A percentile compares a stretch with the other conserved stretches of the same genome.
Conservation (phyloP, 495 filamentous ascomycete genomes). For the Darksidea phi region DNA sequence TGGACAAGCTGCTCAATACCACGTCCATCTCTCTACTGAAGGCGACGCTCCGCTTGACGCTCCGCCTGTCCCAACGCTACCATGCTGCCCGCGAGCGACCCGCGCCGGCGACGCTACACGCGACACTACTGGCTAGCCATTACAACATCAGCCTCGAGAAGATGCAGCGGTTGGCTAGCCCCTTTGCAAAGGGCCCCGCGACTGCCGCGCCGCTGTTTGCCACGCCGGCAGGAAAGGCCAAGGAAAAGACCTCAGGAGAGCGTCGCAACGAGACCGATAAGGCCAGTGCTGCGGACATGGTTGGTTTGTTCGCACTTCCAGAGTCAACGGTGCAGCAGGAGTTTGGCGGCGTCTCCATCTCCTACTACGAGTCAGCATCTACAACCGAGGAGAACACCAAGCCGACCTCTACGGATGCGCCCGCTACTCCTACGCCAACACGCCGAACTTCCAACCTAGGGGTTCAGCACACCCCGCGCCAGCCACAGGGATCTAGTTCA, state of each 20-base stretch:
- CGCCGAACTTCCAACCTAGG: conserved; percentile 42
- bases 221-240: conserved; percentile 59
- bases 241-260: conserved; percentile 62
- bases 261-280: conserved; percentile 48
- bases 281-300: conserved; percentile 74
- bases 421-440: conserved; percentile 54
- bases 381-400: conserved; percentile 17
- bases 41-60: conserved; percentile 69
- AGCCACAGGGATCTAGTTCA: conserved; percentile 48
- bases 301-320: conserved; percentile 62
- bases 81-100: conserved; percentile 78
- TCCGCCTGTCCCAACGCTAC: conserved; percentile 86
- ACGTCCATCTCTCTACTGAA: conserved; percentile 75
- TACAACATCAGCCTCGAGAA: conserved; percentile 94
- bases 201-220: conserved; percentile 43
- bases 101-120: conserved; percentile 61
- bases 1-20: conserved; percentile 84
- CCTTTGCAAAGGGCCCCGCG: conserved; percentile 69
- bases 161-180: conserved; percentile 75
- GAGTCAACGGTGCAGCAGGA: conserved; percentile 56
- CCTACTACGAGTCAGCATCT: conserved; percentile 57
- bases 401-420: conserved; percentile 19
- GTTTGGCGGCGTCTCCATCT: conserved; percentile 64
- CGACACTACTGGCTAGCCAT: conserved; percentile 73
- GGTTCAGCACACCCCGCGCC: conserved; percentile 38